A percentile compares a stretch with the other conserved stretches of the same genome.
Conservation (phyloP, 2,329 filamentous ascomycete genomes). For the Arthrinium phaeospermum region DNA sequence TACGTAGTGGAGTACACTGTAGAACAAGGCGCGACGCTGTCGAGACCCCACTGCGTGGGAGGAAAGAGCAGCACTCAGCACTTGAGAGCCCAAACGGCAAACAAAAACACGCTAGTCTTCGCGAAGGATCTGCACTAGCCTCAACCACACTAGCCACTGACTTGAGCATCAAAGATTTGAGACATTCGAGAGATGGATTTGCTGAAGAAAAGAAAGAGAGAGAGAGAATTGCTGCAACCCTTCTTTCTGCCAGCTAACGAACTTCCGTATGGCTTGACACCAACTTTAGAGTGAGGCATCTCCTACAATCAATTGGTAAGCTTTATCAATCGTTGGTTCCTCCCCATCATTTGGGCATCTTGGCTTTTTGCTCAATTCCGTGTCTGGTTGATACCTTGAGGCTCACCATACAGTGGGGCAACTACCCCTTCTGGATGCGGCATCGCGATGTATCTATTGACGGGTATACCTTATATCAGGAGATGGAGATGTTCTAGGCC, state of each 20-base stretch:
- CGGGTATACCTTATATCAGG: no score
- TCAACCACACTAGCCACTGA: slow-evolving; percentile 2
- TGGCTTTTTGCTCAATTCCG: background rate
- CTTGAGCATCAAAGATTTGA: background rate
- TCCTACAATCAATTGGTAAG: slow-evolving; percentile 4
- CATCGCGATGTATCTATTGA: background rate
- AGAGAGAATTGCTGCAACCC: background rate
- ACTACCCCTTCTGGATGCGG: background rate
- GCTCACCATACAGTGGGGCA: background rate
- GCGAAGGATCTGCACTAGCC: background rate
- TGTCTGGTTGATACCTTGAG: background rate
- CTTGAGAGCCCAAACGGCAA: background rate
- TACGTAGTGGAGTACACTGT: no score
- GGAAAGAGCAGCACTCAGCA: background rate
- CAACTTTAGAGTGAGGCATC: no score
- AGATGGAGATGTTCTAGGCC: background rate
- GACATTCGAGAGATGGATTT: background rate
- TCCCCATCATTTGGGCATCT: background rate
- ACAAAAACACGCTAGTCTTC: background rate
- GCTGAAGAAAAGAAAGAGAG: background rate
- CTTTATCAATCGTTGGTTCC: background rate
- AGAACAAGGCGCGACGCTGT: background rate
- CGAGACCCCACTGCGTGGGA: slow-evolving; percentile 3
- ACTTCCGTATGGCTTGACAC: slow-evolving; percentile 6
- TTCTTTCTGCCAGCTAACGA: background rate